These are phyloP conservation scores for Fusarium napiforme DNA, from an alignment of 2,329 filamentous ascomycete genomes.

Conservation along the genomic window DNA sequence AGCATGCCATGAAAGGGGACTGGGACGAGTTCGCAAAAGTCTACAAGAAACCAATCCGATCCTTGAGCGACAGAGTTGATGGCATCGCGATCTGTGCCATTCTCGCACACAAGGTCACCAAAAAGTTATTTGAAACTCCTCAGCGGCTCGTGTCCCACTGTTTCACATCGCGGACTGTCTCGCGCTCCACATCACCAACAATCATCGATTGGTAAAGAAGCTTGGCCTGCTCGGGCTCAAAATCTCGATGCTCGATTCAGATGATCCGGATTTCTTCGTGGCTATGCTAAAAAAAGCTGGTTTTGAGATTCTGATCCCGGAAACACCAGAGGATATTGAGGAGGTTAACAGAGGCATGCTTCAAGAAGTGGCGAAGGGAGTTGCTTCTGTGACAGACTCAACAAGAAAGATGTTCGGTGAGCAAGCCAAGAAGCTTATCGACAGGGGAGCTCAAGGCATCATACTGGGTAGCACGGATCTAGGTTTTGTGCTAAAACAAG, in stretches of 20 bases:
- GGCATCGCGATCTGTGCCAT: slow-evolving; percentile 1
- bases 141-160: not conserved
- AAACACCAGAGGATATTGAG: not conserved
- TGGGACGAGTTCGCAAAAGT: not conserved
- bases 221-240: not conserved
- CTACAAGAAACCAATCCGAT: not conserved
- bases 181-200: not conserved
- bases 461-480: not conserved
- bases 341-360: not conserved
- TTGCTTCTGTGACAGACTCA: not conserved
- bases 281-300: not conserved
- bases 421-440: not conserved
- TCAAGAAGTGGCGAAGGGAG: not conserved
- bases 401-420: not conserved
- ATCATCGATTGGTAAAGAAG: not conserved
- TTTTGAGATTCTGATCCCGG: not conserved
- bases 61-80: not conserved
- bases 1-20: not conserved
- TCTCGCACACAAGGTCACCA: not conserved
- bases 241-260: not conserved
- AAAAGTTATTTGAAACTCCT: not conserved
- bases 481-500: not conserved
- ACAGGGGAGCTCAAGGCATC: not conserved
- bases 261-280: not conserved
- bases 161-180: not conserved